phyloP scores from a whole-genome alignment of 1,139 yeast genomes.

The Taphrina populina region DNA sequence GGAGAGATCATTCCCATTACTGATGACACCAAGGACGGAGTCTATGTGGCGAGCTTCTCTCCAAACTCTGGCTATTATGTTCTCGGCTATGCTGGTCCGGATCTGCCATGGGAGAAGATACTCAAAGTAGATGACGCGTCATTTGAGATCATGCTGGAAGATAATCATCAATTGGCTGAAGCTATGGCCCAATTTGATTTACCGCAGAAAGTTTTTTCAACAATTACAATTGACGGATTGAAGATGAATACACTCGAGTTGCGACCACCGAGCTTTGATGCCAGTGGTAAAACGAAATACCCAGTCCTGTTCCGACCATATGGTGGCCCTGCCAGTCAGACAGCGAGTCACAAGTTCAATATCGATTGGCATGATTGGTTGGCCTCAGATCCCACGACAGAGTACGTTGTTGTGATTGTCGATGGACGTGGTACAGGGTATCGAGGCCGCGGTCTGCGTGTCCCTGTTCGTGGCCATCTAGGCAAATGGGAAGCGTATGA shows the following conservation, averaged over 20 bases:
- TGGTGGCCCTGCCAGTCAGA: conserved; percentile 94
- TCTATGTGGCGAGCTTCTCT: conserved; percentile 65
- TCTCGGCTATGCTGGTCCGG: conserved; percentile 63
- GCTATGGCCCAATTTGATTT: conserved; percentile 34
- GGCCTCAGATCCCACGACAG: conserved; percentile 64
- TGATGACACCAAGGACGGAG: conserved; percentile 59
- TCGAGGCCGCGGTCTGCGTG: conserved; percentile 72
- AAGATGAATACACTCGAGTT: conserved; percentile 70
- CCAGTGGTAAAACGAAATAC: conserved; percentile 53
- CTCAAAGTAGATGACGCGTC: conserved; percentile 49
- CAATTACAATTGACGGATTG: conserved; percentile 46
- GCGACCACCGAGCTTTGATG: conserved; percentile 67
- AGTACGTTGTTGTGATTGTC: conserved; percentile 63
- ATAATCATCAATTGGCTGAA: conserved; percentile 35
- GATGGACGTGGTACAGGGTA: conserved; percentile 97
- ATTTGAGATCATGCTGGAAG: conserved; percentile 31
- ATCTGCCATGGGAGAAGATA: conserved; percentile 62
- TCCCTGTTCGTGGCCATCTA: conserved; percentile 65
- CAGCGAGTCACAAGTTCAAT: conserved; percentile 56
- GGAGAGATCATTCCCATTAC: conserved; percentile 55
- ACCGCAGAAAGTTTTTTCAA: conserved; percentile 41
- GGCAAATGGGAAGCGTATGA: conserved; percentile 91
- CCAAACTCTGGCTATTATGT: conserved; percentile 57
- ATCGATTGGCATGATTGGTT: conserved; percentile 69
- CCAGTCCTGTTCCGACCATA: conserved; percentile 82